These are phyloP conservation scores for Elaeagnus macrophylla DNA, from an alignment of 306 rosid species.

Conservation along the genomic window DNA sequence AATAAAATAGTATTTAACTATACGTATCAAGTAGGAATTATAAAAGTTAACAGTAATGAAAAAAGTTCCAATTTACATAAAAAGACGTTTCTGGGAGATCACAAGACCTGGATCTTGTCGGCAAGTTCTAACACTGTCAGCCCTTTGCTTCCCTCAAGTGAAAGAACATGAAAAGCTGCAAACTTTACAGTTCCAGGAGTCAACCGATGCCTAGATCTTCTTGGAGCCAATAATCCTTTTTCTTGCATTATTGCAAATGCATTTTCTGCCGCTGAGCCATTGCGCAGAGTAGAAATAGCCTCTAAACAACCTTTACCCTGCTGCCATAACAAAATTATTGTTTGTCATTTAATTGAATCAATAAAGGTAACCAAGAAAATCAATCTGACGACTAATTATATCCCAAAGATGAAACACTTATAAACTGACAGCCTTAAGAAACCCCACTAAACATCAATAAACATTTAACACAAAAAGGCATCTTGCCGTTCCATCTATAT, in stretches of 20 bases:
- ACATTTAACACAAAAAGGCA: no score
- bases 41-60: not conserved
- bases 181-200: slow-evolving; percentile 99
- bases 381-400: no score
- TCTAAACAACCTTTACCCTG: slow-evolving; percentile 78
- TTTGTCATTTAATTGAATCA: no score
- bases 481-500: no score
- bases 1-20: slow-evolving; percentile 4
- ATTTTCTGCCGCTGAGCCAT: slow-evolving; percentile 93
- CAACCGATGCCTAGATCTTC: slow-evolving; percentile 89
- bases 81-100: not conserved
- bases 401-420: no score
- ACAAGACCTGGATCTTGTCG: slow-evolving; percentile 83
- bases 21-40: not conserved
- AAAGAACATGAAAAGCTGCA: slow-evolving; percentile 97
- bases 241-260: slow-evolving; percentile 92
- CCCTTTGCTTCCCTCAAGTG: slow-evolving; percentile 90
- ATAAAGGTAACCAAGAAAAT: no score
- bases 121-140: slow-evolving; percentile 90
- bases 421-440: no score
- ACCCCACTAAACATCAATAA: no score
- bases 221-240: slow-evolving; percentile 80
- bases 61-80: not conserved
- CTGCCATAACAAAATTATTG: slow-evolving; percentile 24
- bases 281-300: slow-evolving; percentile 77